These are phyloP conservation scores for Yamadazyma pseudoaaseri DNA, from an alignment of 1,139 yeast genomes.

Conservation along the genomic window DNA sequence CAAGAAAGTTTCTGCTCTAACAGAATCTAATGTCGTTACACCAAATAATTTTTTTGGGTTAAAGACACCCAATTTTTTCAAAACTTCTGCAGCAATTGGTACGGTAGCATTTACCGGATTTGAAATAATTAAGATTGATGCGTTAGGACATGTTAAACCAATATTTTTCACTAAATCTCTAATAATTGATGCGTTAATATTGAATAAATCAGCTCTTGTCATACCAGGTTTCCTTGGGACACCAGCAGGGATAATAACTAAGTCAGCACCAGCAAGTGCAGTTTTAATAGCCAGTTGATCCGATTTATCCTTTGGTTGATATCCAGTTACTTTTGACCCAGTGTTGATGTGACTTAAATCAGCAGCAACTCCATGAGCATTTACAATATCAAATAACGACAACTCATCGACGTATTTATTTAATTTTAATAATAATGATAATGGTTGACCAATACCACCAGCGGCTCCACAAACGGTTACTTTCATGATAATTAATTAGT, in stretches of 20 bases:
- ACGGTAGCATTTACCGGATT: slow-evolving; percentile 78
- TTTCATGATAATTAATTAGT: slow-evolving; percentile 38
- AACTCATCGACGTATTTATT: slow-evolving; percentile 55
- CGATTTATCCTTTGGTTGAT: slow-evolving; percentile 49
- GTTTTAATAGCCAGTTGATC: slow-evolving; percentile 47
- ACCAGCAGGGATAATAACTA: slow-evolving; percentile 79
- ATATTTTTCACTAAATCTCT: slow-evolving; percentile 57
- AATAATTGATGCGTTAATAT: slow-evolving; percentile 69
- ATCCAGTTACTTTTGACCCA: slow-evolving; percentile 54
- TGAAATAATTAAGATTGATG: slow-evolving; percentile 64
- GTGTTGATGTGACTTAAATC: slow-evolving; percentile 73
- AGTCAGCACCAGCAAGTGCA: slow-evolving; percentile 55
- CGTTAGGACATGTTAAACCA: slow-evolving; percentile 59
- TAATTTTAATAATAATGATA: slow-evolving; percentile 62
- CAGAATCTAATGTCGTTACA: slow-evolving; percentile 69
- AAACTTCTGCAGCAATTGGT: slow-evolving; percentile 71
- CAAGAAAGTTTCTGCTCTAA: slow-evolving; percentile 67
- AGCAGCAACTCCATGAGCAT: slow-evolving; percentile 71
- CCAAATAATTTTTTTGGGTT: slow-evolving; percentile 68
- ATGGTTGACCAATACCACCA: slow-evolving; percentile 80
- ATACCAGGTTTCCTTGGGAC: slow-evolving; percentile 79
- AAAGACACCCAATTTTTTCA: slow-evolving; percentile 59
- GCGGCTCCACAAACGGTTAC: slow-evolving; percentile 79
- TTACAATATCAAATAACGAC: slow-evolving; percentile 64
- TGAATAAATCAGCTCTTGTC: slow-evolving; percentile 76